Percentiles rank a stretch among this genome's conserved stretches.
These are phyloP conservation scores for Nematocida sp. DNA, from an alignment of 371 early-diverging fungal species.

Conservation along the genomic window DNA sequence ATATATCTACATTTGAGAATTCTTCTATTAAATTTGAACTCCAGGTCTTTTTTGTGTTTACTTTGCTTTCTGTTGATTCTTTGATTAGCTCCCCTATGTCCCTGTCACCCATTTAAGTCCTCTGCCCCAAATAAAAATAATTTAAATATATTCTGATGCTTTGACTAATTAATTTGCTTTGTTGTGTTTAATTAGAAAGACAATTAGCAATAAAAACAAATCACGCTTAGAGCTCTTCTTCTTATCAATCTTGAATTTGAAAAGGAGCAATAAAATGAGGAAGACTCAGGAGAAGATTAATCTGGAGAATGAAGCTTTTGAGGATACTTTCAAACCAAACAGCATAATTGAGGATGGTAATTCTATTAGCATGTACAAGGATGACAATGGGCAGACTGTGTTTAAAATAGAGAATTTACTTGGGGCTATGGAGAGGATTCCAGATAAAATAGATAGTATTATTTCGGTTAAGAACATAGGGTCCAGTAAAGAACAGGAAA, in stretches of 20 bases:
- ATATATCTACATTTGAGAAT: constrained; percentile 83
- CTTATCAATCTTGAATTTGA: not conserved
- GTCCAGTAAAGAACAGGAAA: not conserved
- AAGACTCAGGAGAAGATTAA: not conserved
- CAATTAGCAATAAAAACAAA: too few relatives aligned
- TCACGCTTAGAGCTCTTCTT: not conserved
- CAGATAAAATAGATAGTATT: not conserved
- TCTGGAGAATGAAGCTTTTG: not conserved
- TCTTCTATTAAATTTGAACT: constrained; percentile 91
- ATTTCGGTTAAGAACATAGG: too few relatives aligned
- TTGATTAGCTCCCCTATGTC: constrained; percentile 53
- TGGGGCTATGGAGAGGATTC: not conserved
- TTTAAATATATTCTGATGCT: not conserved
- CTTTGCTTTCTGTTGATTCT: constrained; percentile 69
- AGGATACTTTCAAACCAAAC: too few relatives aligned
- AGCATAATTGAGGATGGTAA: too few relatives aligned
- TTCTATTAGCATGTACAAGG: not conserved
- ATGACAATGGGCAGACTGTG: not conserved
- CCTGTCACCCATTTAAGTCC: too few relatives aligned
- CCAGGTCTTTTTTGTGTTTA: constrained; percentile 90
- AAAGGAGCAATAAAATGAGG: not conserved
- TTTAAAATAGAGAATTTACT: not conserved
- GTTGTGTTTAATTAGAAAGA: not conserved
- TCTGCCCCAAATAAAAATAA: constrained; percentile 1
- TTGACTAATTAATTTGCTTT: constrained; percentile 10